Percentiles rank a stretch among this genome's conserved stretches.
Conservation (phyloP, 169 alveolate genomes). For the Eimeria falciformis region DNA sequence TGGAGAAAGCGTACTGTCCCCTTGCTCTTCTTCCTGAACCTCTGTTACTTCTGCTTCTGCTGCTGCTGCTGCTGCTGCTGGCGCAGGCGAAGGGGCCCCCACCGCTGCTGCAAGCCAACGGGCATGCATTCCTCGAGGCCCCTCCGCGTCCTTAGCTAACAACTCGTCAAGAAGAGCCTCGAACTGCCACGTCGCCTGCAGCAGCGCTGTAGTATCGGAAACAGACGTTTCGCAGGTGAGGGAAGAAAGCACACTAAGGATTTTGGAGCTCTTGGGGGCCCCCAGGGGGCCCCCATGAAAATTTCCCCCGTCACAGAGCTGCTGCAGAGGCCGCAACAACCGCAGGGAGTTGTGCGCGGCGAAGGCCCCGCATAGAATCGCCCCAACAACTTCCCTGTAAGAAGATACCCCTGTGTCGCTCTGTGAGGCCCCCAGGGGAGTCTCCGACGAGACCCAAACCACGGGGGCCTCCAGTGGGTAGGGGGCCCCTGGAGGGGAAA, state of each 20-base stretch:
- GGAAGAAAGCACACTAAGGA: slow-evolving; percentile 6
- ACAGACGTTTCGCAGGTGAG: slow-evolving; percentile 31
- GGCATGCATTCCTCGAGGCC: slow-evolving; percentile 57
- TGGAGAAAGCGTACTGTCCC: background rate
- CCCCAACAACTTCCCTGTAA: background rate
- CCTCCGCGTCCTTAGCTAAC: background rate
- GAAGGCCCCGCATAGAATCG: slow-evolving; percentile 43
- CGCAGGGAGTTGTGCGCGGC: slow-evolving; percentile 42
- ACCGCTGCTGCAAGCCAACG: slow-evolving; percentile 30
- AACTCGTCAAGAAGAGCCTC: slow-evolving; percentile 42
- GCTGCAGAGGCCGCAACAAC: slow-evolving; percentile 32
- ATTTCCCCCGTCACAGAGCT: background rate
- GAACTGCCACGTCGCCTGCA: slow-evolving; percentile 52
- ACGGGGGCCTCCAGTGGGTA: slow-evolving; percentile 65
- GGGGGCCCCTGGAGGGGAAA: slow-evolving; percentile 48
- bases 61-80: background rate
- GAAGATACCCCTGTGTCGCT: background rate
- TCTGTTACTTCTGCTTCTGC: background rate
- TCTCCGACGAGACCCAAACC: slow-evolving; percentile 36
- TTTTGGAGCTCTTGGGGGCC: background rate
- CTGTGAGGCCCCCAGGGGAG: background rate
- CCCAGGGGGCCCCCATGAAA: background rate
- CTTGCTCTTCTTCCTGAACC: background rate
- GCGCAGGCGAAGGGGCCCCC: background rate
- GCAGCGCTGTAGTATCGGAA: slow-evolving; percentile 24